Conservation (phyloP, 805 yeast genomes). For the Saccharomycopsis sp. region DNA sequence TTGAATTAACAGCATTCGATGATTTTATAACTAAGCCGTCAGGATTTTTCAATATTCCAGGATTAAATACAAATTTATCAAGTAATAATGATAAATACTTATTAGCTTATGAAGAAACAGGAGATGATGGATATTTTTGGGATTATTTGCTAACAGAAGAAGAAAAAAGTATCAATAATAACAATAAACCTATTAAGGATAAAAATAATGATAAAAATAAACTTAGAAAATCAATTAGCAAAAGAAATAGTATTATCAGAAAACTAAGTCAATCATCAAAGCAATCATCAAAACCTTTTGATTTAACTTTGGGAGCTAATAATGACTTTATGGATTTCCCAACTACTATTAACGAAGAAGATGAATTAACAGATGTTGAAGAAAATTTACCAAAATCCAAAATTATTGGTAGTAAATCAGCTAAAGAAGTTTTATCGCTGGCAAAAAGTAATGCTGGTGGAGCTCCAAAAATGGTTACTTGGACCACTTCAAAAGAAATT, state of each 20-base stretch:
- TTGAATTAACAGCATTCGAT: conserved; percentile 16
- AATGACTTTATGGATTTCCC: conserved; percentile 24
- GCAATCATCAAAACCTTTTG: conserved; percentile 4
- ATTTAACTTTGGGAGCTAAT: conserved; percentile 8
- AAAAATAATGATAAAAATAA: neutral
- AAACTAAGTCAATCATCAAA: neutral
- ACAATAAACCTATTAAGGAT: neutral
- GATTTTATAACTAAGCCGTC: conserved; percentile 21
- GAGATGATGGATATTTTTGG: conserved; percentile 65
- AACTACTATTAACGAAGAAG: conserved; percentile 40
- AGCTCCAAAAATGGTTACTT: conserved; percentile 89
- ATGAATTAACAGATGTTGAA: conserved; percentile 93
- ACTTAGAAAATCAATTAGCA: neutral
- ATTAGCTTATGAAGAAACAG: conserved; percentile 26
- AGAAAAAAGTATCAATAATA: conserved; percentile 24
- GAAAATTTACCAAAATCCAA: conserved; percentile 64
- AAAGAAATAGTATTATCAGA: neutral
- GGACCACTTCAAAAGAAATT: conserved; percentile 67
- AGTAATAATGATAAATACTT: conserved; percentile 21
- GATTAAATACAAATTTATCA: conserved; percentile 16
- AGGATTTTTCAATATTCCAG: conserved; percentile 15
- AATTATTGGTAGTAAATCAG: conserved; percentile 65
- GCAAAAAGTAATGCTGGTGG: conserved; percentile 58
- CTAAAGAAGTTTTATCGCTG: conserved; percentile 87
- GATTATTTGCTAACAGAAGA: conserved; percentile 55